Conservation (phyloP, 768 basidiomycete species). For the Tulasnella sp. region DNA sequence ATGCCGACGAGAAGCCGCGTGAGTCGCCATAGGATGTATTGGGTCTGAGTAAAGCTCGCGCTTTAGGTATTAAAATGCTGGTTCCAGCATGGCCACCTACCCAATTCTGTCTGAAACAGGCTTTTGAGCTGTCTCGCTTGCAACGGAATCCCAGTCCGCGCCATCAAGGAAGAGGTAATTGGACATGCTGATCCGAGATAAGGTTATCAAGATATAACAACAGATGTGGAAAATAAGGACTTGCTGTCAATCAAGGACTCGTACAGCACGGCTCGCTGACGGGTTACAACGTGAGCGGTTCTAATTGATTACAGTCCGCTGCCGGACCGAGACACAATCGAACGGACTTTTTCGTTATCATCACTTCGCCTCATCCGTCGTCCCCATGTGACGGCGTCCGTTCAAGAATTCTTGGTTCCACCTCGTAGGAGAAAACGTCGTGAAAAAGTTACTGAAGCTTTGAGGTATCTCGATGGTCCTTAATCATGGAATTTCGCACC, state of each 20-base stretch:
- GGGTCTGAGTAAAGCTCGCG: background rate
- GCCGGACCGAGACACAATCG: too few species aligned
- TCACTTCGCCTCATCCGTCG: too few species aligned
- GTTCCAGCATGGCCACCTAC: background rate
- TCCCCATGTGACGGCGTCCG: too few species aligned
- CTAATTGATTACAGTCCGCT: background rate
- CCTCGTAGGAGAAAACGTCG: too few species aligned
- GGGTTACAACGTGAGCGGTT: background rate
- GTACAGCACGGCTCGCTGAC: background rate
- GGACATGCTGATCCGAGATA: background rate
- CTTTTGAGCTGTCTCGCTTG: background rate
- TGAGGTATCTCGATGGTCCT: slow-evolving; percentile 40
- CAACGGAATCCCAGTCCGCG: background rate
- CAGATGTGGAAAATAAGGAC: background rate
- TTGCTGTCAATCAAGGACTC: background rate
- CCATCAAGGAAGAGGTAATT: background rate
- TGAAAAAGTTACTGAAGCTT: too few species aligned
- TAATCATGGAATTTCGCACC: slow-evolving; percentile 78
- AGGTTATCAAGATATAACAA: background rate
- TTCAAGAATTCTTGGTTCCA: too few species aligned
- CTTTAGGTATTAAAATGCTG: background rate
- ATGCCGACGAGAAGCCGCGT: too few species aligned
- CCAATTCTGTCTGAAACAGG: background rate
- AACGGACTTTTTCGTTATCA: too few species aligned
- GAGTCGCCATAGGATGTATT: background rate